Conservation (phyloP, 2,329 filamentous ascomycete species). For the Talaromyces marneffei region DNA sequence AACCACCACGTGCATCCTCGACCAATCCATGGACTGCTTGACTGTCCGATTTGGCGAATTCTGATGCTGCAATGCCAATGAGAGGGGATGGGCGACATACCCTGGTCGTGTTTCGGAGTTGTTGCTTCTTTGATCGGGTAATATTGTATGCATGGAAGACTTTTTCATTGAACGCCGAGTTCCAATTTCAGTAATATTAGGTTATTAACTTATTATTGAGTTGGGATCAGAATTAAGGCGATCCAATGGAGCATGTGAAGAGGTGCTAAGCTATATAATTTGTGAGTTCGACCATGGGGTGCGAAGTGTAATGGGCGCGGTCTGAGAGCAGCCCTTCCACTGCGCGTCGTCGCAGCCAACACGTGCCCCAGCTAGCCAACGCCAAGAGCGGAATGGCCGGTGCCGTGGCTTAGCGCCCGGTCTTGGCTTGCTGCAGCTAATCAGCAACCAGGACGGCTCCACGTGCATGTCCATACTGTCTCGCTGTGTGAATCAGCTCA, state of each 20-base stretch:
- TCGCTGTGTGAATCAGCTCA: too few relatives aligned
- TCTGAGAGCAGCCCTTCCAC: neutral
- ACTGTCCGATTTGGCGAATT: neutral
- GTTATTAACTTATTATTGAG: too few relatives aligned
- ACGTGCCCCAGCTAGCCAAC: neutral
- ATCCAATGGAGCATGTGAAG: neutral
- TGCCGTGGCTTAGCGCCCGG: constrained; percentile 8
- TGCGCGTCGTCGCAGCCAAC: neutral
- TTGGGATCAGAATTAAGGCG: neutral
- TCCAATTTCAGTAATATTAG: neutral
- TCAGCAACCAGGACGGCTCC: neutral
- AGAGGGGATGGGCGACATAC: neutral
- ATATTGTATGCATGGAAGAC: neutral
- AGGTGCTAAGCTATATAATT: neutral
- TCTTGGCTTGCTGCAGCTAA: neutral
- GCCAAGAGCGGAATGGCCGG: constrained; percentile 4
- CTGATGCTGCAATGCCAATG: neutral
- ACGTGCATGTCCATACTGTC: too few relatives aligned
- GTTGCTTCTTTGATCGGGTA: neutral
- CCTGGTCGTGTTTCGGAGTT: neutral
- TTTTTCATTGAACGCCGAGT: neutral
- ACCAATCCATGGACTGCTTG: neutral
- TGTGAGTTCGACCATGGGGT: too few relatives aligned
- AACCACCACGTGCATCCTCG: neutral
- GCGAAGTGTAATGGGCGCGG: neutral